A percentile compares a stretch with the other conserved stretches of the same genome.
Evolutionary conservation across 768 basidiomycete genomes (phyloP).

Genomic region (Leccinum uliginosum): DNA sequence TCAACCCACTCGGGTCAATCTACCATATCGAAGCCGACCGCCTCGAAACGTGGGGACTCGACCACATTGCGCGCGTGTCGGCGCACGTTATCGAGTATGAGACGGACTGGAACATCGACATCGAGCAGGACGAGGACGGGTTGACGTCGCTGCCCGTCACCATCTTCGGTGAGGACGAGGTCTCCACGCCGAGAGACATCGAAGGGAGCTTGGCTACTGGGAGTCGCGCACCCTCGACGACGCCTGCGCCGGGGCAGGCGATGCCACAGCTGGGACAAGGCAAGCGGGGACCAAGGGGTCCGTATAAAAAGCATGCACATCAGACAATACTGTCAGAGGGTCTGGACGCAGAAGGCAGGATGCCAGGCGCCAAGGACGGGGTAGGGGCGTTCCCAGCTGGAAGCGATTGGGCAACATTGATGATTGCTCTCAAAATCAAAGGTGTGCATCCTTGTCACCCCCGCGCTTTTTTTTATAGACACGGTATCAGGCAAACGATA

Average conservation of each 20-base stretch:
- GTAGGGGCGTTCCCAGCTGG: slow-evolving; percentile 67
- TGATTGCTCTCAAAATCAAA: slow-evolving; percentile 73
- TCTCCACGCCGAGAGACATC: slow-evolving; percentile 42
- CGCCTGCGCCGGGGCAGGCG: slow-evolving; percentile 30
- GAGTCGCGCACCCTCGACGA: slow-evolving; percentile 44
- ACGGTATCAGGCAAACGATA: slow-evolving; percentile 55
- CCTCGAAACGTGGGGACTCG: slow-evolving; percentile 65
- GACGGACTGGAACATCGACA: slow-evolving; percentile 80
- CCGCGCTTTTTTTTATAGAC: neutral
- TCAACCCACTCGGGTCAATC: slow-evolving; percentile 72
- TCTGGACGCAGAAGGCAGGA: slow-evolving; percentile 64
- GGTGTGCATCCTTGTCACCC: slow-evolving; percentile 35
- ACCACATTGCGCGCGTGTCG: slow-evolving; percentile 68
- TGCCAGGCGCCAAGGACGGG: slow-evolving; percentile 76
- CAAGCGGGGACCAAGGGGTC: slow-evolving; percentile 47
- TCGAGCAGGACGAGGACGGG: slow-evolving; percentile 56
- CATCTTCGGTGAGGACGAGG: slow-evolving; percentile 32
- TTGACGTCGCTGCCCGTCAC: slow-evolving; percentile 23
- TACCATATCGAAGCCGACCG: slow-evolving; percentile 72
- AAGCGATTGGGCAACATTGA: slow-evolving; percentile 66
- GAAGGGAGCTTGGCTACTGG: slow-evolving; percentile 41
- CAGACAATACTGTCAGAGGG: slow-evolving; percentile 35
- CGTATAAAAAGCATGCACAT: slow-evolving; percentile 51
- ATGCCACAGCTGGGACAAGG: neutral
- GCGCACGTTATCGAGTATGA: slow-evolving; percentile 77